Base-by-base conservation (phyloP, 345 rosid genomes). In the Orychophragmus violaceus region DNA sequence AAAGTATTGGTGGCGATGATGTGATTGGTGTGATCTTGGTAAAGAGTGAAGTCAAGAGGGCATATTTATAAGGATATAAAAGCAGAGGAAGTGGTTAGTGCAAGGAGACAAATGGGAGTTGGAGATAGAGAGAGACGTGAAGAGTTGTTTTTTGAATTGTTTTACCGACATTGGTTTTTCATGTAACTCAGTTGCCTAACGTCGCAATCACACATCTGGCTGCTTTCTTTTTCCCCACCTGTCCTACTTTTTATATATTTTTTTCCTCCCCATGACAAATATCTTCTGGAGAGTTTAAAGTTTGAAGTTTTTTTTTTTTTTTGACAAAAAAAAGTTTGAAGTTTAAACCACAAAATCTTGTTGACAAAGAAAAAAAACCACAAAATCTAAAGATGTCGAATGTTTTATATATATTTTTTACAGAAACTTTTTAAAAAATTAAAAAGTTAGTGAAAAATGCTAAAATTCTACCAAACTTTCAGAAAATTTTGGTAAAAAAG, bases 61-160 rank as follows among this genome's bases (percentile, higher is more conserved):
- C n/a, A n/a, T 59, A 66, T 78, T 62, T 82, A 75, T 72, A 81
- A 79, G 74, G 72, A 36, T 56, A 33, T 50, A 50, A 18, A 25
- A 12, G 57, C 19, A 33, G 25, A 18, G 36, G 6, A 28, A 59
- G 67, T 50, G 28, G 23, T 50, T 29, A 37, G 57, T 27, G 36
- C 51, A 75, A 27, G 54, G 45, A 36, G 72, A 68, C 63, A 66
- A 68, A 23, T 68, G 69, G 37, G 53, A 35, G 51, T 41, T 52
- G 70, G 69, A 52, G 52, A 64, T 62, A 71, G 48, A 62, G 52
- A 72, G 76, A 52, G 68, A 59, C 62, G 54, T 66, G 61, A 28
- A 53, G 56, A 66, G 14, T 57, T 62, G 58, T 45, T 64, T 56
- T 70, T 46, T 30, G 10, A 62, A 55, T 63, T 55, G 35, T 32